Conservation (phyloP, 1,139 yeast genomes). For the Yamadazyma atmosphaerica region DNA sequence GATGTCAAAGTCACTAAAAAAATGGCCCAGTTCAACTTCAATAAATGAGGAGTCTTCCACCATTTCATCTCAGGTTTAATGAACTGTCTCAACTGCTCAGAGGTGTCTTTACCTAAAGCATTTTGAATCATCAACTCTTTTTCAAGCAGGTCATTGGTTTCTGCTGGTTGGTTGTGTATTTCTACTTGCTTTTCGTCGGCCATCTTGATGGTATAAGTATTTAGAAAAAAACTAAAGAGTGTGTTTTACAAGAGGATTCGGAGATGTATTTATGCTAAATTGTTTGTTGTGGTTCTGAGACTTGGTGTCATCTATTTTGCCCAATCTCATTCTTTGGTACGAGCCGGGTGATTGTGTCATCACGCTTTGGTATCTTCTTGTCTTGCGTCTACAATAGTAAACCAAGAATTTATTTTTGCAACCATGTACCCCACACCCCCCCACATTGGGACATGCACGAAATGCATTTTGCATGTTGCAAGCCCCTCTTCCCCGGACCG, state of each 20-base stretch:
- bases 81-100: slow-evolving; percentile 30
- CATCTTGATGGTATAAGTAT: background rate
- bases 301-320: background rate
- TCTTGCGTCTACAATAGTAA: too few relatives aligned
- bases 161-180: background rate
- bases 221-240: too few relatives aligned
- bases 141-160: slow-evolving; percentile 1
- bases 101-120: slow-evolving; percentile 20
- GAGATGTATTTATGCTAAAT: background rate
- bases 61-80: slow-evolving; percentile 57
- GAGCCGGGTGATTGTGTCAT: too few relatives aligned
- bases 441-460: background rate
- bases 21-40: slow-evolving; percentile 35
- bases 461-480: too few relatives aligned
- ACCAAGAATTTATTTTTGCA: slow-evolving; percentile 1
- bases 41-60: slow-evolving; percentile 59
- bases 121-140: slow-evolving; percentile 5
- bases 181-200: background rate
- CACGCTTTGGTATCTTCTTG: too few relatives aligned
- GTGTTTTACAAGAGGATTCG: too few relatives aligned
- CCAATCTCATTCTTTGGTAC: too few relatives aligned
- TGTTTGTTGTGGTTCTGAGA: background rate
- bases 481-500: background rate
- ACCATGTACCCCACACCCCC: background rate
- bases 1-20: slow-evolving; percentile 45